Conservation (phyloP, 2,329 filamentous ascomycete species). For the Xylaria sp. region DNA sequence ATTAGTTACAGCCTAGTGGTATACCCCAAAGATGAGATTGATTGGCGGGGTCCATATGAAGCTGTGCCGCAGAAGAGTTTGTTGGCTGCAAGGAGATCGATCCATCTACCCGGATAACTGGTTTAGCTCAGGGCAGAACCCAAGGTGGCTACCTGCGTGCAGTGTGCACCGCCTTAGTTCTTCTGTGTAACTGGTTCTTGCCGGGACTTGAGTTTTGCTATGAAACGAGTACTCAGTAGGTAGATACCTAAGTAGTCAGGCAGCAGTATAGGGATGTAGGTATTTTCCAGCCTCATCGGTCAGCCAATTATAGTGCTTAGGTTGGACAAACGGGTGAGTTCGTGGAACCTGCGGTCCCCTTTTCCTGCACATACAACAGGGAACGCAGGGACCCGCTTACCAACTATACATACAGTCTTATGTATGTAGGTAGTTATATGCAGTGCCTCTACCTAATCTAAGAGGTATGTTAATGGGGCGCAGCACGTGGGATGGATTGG, state of each 20-base stretch:
- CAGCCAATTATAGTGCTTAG: neutral
- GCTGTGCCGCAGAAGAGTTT: neutral
- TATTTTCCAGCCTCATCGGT: neutral
- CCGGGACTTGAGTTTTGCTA: neutral
- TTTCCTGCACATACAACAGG: neutral
- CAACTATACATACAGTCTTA: neutral
- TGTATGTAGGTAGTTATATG: too few relatives aligned
- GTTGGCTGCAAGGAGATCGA: conserved; percentile 2
- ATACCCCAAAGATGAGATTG: neutral
- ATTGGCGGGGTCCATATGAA: neutral
- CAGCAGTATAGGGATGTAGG: neutral
- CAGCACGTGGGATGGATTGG: conserved; percentile 1
- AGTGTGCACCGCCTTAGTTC: neutral
- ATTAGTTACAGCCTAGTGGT: neutral
- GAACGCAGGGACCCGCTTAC: neutral
- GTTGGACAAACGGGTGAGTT: neutral
- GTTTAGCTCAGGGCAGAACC: too few relatives aligned
- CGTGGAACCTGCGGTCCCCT: neutral
- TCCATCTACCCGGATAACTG: neutral
- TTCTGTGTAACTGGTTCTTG: neutral
- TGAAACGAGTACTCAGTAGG: neutral
- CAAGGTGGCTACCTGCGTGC: too few relatives aligned
- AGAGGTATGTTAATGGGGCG: neutral
- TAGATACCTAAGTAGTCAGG: neutral
- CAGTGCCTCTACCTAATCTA: neutral